Percentiles rank a stretch among this genome's conserved stretches.
Conservation (phyloP, 2,329 filamentous ascomycete genomes). For the Cladophialophora bantiana region DNA sequence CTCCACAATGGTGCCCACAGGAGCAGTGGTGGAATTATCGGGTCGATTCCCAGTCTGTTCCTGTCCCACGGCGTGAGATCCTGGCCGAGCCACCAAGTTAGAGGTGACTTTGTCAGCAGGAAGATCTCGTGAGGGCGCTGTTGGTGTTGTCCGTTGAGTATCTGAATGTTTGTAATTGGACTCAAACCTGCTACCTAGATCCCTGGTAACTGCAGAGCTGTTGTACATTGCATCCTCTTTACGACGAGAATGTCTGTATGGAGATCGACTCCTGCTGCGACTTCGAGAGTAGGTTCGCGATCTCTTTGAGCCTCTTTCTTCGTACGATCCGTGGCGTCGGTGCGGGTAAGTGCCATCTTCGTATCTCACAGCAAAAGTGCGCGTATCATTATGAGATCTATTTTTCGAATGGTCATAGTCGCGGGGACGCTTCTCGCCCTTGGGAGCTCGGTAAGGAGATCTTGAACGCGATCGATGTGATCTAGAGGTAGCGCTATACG, state of each 20-base stretch:
- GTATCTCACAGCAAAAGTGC: constrained; percentile 48
- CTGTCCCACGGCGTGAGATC: not conserved
- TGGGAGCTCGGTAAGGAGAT: constrained; percentile 51
- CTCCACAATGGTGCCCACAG: constrained; percentile 38
- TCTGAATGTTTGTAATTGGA: not conserved
- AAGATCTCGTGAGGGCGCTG: not conserved
- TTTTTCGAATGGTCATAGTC: constrained; percentile 48
- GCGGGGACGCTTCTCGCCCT: constrained; percentile 52
- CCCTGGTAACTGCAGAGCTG: not conserved
- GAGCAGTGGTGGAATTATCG: constrained; percentile 23
- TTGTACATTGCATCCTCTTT: constrained; percentile 30
- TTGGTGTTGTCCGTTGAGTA: not conserved
- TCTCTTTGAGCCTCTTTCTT: constrained; percentile 58
- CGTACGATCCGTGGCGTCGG: constrained; percentile 52
- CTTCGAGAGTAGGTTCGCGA: constrained; percentile 52
- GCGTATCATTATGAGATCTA: constrained; percentile 42
- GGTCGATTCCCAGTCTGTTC: constrained; percentile 8
- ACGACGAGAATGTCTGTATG: constrained; percentile 45
- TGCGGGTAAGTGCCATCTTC: constrained; percentile 50
- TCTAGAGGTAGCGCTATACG: constrained; percentile 45
- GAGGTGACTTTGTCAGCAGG: not conserved
- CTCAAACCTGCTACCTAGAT: constrained; percentile 2
- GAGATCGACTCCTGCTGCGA: constrained; percentile 49
- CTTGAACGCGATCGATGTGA: constrained; percentile 48
- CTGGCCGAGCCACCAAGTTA: constrained; percentile 5